Base-by-base conservation (phyloP, 2,329 filamentous ascomycete species). In the Microcyclosporella mali region DNA sequence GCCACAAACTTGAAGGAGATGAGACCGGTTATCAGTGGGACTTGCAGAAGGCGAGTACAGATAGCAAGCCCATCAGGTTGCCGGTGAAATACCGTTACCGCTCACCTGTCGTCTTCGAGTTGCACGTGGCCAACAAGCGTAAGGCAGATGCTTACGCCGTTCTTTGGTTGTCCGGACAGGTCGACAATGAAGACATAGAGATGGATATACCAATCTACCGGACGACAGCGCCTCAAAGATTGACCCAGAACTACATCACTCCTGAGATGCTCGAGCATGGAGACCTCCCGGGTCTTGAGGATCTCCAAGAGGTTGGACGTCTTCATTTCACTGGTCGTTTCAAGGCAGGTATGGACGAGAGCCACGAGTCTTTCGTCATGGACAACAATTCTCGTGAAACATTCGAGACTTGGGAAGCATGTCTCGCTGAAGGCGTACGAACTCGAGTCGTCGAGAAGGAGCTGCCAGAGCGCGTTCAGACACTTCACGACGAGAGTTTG, bases 351-450 rank as follows among this genome's bases (percentile, higher is more conserved):
- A 94, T 87, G 37, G 89, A 95, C 61, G 80, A 86, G 41, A 84
- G 87, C 14, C 92, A 97, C 61, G 77, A 86, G 52, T 74, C 73
- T 1, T 95, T 95, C 55, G 82, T 95, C 16, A 78, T 81, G 36
- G 86, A 94, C 64, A 95, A 94, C 57, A 82, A 94, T 61, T 83
- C 84, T 1, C 82, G 90, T 25, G 92, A 97, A 70, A 95, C 89
- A 0, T 94, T 87, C 51, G 90, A 97, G 68, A 85, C 84, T 0
- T 97, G 89, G 88, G 88, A 95, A 64, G 86, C 88, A 0, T 95
- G 90, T 62, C 79, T 84, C 31, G 81, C 88, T 0, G 89, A 97
- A 64, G 90, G 90, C 10, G 86, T 95, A 0, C 80, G 92, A 2
- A 67, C 73, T 11, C 77, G 81, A 42, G 75, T 79, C 19, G 87